Evolutionary conservation across 2,329 filamentous ascomycete species (phyloP).

Genomic region (Arthrobotrys sinensis): DNA sequence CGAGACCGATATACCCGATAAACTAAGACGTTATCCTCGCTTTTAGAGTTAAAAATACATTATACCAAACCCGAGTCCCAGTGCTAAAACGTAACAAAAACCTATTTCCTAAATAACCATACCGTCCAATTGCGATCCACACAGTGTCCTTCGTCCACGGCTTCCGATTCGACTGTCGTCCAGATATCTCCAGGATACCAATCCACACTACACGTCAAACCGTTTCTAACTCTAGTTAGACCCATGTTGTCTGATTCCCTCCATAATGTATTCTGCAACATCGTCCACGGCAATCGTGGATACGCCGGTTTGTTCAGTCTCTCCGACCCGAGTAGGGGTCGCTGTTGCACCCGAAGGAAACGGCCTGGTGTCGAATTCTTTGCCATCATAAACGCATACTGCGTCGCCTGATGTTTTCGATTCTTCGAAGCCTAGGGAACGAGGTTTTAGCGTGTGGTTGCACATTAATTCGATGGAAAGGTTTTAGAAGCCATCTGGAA

Average conservation of each 20-base stretch:
- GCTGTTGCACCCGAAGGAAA: constrained; percentile 14
- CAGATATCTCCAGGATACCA: constrained; percentile 13
- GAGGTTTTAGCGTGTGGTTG: background rate
- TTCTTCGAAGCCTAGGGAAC: constrained; percentile 39
- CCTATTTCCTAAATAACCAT: background rate
- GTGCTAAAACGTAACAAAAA: constrained; percentile 63
- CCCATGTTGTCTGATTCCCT: constrained; percentile 48
- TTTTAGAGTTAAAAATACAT: constrained; percentile 27
- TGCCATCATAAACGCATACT: constrained; percentile 55
- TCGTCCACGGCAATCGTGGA: constrained; percentile 15
- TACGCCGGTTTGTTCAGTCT: background rate
- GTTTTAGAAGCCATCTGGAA: too few species aligned
- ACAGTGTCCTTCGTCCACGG: too few species aligned
- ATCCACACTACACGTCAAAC: background rate
- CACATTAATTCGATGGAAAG: background rate
- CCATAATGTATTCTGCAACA: constrained; percentile 48
- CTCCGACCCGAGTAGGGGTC: constrained; percentile 22
- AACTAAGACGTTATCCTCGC: background rate
- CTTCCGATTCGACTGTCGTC: too few species aligned
- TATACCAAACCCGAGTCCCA: constrained; percentile 65
- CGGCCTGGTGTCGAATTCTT: constrained; percentile 48
- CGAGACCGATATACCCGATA: background rate
- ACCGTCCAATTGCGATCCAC: background rate
- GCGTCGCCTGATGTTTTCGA: constrained; percentile 51
- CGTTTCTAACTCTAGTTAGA: constrained; percentile 23